Evolutionary conservation across 2,329 filamentous ascomycete species (phyloP).

Genomic region (Fusarium sp.): DNA sequence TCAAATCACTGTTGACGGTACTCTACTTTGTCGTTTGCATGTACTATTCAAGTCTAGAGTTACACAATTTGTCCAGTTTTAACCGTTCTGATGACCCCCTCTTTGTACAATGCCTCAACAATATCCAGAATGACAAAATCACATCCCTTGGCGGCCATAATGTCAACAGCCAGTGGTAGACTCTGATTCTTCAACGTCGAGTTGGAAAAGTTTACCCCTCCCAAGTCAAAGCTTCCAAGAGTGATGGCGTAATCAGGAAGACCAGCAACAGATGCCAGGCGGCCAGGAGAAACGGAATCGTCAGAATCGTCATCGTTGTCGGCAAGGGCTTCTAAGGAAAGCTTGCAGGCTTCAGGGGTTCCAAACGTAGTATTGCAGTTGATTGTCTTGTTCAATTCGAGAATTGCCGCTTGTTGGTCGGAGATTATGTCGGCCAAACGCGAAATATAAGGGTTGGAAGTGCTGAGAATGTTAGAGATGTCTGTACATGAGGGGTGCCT

Average conservation of each 20-base stretch:
- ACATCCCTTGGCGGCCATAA: slow-evolving; percentile 12
- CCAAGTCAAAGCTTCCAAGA: slow-evolving; percentile 13
- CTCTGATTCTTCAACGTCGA: slow-evolving; percentile 3
- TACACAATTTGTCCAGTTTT: slow-evolving; percentile 4
- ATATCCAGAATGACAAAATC: slow-evolving; percentile 24
- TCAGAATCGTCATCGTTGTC: neutral
- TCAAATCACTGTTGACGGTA: neutral
- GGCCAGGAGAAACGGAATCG: neutral
- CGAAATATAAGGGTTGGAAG: neutral
- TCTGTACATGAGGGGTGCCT: accelerated
- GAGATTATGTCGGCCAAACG: neutral
- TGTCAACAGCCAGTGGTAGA: neutral
- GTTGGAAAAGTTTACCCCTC: neutral
- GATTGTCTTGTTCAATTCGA: neutral
- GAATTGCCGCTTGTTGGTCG: neutral
- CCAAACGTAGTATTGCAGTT: slow-evolving; percentile 18
- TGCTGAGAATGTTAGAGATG: neutral
- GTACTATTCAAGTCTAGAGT: neutral
- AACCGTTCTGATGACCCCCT: slow-evolving; percentile 3
- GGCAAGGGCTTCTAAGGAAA: neutral
- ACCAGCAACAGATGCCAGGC: slow-evolving; percentile 14
- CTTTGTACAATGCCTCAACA: slow-evolving; percentile 1
- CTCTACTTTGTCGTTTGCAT: no score
- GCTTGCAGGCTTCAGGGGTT: neutral
- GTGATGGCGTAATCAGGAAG: slow-evolving; percentile 22